phyloP scores from a whole-genome alignment of 2,329 filamentous ascomycete genomes.

The Sarocladium oryzae region DNA sequence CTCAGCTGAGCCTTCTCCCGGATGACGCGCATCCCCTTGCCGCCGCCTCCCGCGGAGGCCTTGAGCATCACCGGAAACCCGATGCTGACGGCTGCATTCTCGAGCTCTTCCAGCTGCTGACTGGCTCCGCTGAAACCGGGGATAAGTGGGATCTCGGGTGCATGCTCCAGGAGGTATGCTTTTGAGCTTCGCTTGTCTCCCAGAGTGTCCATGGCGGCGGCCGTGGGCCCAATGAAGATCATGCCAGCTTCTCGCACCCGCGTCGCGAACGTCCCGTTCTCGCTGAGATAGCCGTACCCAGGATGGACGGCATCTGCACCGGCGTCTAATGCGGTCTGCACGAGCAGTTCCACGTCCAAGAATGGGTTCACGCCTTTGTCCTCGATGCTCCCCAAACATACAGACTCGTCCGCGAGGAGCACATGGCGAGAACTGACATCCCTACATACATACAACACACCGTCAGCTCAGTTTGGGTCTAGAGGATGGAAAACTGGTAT shows the following conservation, averaged over 20 bases:
- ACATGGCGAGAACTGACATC: slow-evolving; percentile 13
- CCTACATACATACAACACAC: not conserved
- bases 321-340: slow-evolving; percentile 17
- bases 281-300: slow-evolving; percentile 17
- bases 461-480: not conserved
- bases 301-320: slow-evolving; percentile 21
- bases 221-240: slow-evolving; percentile 49
- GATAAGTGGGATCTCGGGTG: slow-evolving; percentile 15
- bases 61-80: slow-evolving; percentile 36
- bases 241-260: slow-evolving; percentile 46
- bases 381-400: slow-evolving; percentile 13
- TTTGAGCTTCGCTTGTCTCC: slow-evolving; percentile 17
- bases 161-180: slow-evolving; percentile 14
- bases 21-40: slow-evolving; percentile 28
- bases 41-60: slow-evolving; percentile 35
- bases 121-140: slow-evolving; percentile 13
- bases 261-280: slow-evolving; percentile 51
- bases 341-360: slow-evolving; percentile 11
- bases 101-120: not conserved
- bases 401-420: slow-evolving; percentile 14
- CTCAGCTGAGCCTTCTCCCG: slow-evolving; percentile 18
- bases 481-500: not conserved
- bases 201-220: slow-evolving; percentile 29
- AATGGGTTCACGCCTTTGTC: slow-evolving; percentile 11
- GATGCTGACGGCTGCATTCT: slow-evolving; percentile 11